Base-by-base conservation (phyloP, 1,284 basidiomycete species). In the Kalmanozyma brasiliensis region DNA sequence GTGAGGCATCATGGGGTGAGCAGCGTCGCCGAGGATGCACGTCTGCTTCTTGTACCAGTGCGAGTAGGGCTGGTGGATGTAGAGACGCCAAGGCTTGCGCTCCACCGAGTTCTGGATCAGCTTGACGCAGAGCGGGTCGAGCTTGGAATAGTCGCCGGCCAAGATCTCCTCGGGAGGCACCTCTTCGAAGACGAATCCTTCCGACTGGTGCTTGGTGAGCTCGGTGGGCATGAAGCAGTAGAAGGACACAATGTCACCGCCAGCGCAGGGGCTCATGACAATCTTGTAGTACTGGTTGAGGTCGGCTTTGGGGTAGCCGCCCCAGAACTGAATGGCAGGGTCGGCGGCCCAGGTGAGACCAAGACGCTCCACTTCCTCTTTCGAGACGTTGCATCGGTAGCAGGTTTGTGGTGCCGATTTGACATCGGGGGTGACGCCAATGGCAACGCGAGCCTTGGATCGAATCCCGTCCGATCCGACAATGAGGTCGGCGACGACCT, bases 391-490 rank as follows among this genome's bases (percentile, higher is more conserved):
- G 78, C 80, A 82, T 47, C 83, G 78, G 73, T 83, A 83, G 74
- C 82, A 83, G 10, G 83, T 82, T 51, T 82, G 82, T 26, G 76
- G 69, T 24, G 83, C 83, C 29, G 78, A 77, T 36, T 64, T 78
- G 53, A 80, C 76, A 13, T 63, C 44, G 7, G 66, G 66, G 10
- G 51, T 58, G 19, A 69, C 60, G 24, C 66, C 55, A 68, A 73
- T 48, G 75, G 82, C 46, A 58, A 63, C 52, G 35, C 73, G 57
- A n/a, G 30, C 42, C 68, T 76, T 80, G 52, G 74, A 76, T 10
- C 81, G 66, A 14, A 82, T 80, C 8, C 89, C 89, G 68, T 89
- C 89, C 0, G 89, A 88, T 17, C 88, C 89, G 33, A 90, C 82
- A 45, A 90, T 84, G n/a, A 89, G 84, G 69, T 90, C 87, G 8